A percentile compares a stretch with the other conserved stretches of the same genome.
phyloP scores from a whole-genome alignment of 2,329 filamentous ascomycete species.

The Trichoderma harzianum region DNA sequence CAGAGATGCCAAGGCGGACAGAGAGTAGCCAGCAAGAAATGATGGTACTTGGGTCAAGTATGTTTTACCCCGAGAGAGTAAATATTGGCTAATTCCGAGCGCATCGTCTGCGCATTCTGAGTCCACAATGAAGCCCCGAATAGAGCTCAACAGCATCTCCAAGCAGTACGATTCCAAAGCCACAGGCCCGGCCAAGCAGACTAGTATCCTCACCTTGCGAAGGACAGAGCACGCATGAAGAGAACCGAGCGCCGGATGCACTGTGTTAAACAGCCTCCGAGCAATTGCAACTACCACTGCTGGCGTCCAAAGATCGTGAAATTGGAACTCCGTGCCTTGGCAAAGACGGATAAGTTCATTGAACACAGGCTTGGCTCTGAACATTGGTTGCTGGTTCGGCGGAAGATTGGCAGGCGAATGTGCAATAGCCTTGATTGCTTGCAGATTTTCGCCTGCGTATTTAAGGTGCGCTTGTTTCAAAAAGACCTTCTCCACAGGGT shows the following conservation, averaged over 20 bases:
- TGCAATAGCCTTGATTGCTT: slow-evolving; percentile 65
- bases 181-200: slow-evolving; percentile 70
- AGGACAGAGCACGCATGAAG: slow-evolving; percentile 83
- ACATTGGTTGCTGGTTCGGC: slow-evolving; percentile 80
- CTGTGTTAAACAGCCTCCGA: slow-evolving; percentile 73
- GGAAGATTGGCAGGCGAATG: slow-evolving; percentile 65
- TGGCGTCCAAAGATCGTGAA: slow-evolving; percentile 69
- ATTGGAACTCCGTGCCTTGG: slow-evolving; percentile 63
- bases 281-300: slow-evolving; percentile 70
- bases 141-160: slow-evolving; percentile 82
- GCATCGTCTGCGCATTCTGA: slow-evolving; percentile 87
- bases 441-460: slow-evolving; percentile 61
- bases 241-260: slow-evolving; percentile 80
- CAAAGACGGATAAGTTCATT: slow-evolving; percentile 78
- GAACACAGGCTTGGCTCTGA: slow-evolving; percentile 72
- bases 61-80: slow-evolving; percentile 64
- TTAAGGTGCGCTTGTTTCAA: slow-evolving; percentile 54
- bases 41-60: slow-evolving; percentile 65
- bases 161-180: slow-evolving; percentile 78
- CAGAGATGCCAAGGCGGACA: slow-evolving; percentile 77
- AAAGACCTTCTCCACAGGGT: slow-evolving; percentile 66
- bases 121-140: slow-evolving; percentile 76
- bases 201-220: slow-evolving; percentile 76
- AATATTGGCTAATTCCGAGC: slow-evolving; percentile 79
- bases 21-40: slow-evolving; percentile 75